Evolutionary conservation across 2,329 filamentous ascomycete species (phyloP), one percentile per base, ranked within the genome.

Genomic region (Seiridium cupressi): DNA sequence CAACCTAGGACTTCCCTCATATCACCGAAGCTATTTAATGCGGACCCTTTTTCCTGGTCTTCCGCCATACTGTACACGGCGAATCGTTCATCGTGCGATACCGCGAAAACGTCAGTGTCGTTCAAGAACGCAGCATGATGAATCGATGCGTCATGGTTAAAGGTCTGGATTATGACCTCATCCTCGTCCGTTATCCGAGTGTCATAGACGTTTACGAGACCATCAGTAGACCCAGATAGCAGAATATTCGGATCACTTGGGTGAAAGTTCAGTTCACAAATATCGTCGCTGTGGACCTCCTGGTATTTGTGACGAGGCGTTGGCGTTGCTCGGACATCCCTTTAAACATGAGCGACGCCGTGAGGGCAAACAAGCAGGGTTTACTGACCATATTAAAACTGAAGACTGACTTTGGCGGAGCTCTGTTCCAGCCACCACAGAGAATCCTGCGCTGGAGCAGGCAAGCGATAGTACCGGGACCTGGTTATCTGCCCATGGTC

Each of bases 51-150:
- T 51, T 84, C 82, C n/a, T 79, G 77, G 44, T 84, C 83, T 63
- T 89, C 89, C 53, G 86, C 84, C 59, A 90, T 77, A 62, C 88
- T 84, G 71, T 93, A 92, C 60, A 93, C 81, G 18, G 89, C 88
- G 63, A 93, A 84, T 61, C 86, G 87, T 77, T 95, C 91, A 70
- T 94, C 91, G 61, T 92, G 90, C 1, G 89, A 91, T 8, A 93
- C 76, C 3, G 89, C 89, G 64, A 87, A 92, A 38, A 93, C 83
- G 68, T 89, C 84, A 4, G 82, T 82, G 13, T 78, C 74, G 59
- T 79, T 85, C 58, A 94, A 77, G 75, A 93, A 93, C 4, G 87
- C 89, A 11, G 90, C 87, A 65, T 86, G 89, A 72, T 92, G 90
- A 64, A 94, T 84, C 0, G 90, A 91, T 40, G 88, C 85, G 44